Evolutionary conservation across 768 basidiomycete species (phyloP), one percentile per base, ranked within the genome.

Genomic region (Megacollybia marginata): DNA sequence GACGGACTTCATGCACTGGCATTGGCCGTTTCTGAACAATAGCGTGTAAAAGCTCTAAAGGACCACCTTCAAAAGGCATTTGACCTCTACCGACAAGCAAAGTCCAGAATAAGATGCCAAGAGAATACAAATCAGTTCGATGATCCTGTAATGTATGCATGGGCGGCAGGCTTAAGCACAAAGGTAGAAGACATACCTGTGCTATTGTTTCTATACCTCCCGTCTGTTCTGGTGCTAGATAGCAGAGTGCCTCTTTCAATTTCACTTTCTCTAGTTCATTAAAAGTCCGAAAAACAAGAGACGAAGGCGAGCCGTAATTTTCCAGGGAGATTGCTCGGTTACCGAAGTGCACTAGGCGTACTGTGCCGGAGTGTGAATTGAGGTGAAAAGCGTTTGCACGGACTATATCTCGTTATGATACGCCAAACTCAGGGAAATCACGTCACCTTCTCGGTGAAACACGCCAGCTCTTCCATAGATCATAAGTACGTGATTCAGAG

Each of bases 311-410:
- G 2, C 85, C 84, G 50, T 77, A 82, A 54, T 76, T 79, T 61
- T 87, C 85, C 11, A 87, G 65, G 10, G 85, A 86, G 19, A 85
- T 72, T 3, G 83, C 78, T 13, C 85, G 78, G 62, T 88, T 87
- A 16, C 86, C 84, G 54, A 83, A 85, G 58, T 88, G 86, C 19
- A 84, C 81, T 48, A 86, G 69, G 1, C 83, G 77, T 28, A 87
- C 85, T 36, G 79, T 70, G 12, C 83, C 83, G 35, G 82, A 79
- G 62, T 84, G 79, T 1, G 80, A 73, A 56, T 84, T 85, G 31
- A 84, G 69, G 62, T 87, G 85, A 60, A 85, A 87, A 1, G 84
- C 84, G 58, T 87, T 87, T 15, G 84, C 83, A 19, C 85, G 80
- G 31, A 88, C 83, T 83, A 57, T 1, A 50, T 28, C 23, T 28